These are phyloP conservation scores for Trichoderma gamsii DNA, from an alignment of 495 filamentous ascomycete genomes.

Conservation along the genomic window DNA sequence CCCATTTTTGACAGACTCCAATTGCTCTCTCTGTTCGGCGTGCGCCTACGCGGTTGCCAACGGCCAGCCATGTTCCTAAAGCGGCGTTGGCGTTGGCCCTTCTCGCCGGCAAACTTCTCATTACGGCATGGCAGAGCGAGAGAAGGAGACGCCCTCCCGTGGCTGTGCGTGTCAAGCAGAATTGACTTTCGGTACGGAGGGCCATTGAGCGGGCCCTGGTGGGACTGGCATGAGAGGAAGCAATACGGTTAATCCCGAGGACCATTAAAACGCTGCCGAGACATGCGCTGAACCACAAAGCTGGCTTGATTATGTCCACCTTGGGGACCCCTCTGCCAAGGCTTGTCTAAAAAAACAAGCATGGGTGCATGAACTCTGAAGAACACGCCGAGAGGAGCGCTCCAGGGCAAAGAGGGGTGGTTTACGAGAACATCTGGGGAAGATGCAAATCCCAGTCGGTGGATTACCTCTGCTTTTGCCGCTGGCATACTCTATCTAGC, in stretches of 20 bases:
- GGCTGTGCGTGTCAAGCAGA: background rate
- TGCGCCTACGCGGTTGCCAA: conserved; percentile 3
- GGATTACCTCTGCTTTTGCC: background rate
- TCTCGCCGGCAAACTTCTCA: background rate
- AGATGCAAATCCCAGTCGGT: background rate
- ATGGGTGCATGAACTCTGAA: background rate
- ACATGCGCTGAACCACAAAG: background rate
- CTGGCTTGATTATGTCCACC: background rate
- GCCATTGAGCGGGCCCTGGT: background rate
- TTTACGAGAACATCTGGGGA: background rate
- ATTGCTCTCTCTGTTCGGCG: background rate
- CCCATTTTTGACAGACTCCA: background rate
- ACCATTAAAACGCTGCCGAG: conserved; percentile 7
- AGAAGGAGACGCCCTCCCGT: background rate
- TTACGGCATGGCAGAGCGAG: background rate
- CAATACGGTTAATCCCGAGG: background rate
- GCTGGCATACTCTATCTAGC: background rate
- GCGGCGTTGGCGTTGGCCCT: background rate
- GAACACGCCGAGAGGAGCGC: background rate
- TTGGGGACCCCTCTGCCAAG: background rate
- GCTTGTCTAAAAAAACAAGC: background rate
- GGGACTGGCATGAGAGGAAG: background rate
- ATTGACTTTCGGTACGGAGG: background rate
- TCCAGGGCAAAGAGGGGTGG: background rate
- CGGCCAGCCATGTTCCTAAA: background rate